Conservation (phyloP, 306 rosid species). For the Dalbergia oliveri region DNA sequence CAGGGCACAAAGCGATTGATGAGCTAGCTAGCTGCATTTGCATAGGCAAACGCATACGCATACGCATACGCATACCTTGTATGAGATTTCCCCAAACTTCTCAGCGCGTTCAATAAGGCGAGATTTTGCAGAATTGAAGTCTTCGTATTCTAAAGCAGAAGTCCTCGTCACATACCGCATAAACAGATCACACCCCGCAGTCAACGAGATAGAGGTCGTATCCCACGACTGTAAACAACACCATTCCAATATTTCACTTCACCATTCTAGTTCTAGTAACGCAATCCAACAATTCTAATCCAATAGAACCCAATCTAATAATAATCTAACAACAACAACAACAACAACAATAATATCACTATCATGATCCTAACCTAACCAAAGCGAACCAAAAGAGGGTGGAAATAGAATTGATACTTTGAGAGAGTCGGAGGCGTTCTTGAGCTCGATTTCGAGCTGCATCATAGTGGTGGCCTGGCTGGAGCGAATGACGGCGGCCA, state of each 20-base stretch:
- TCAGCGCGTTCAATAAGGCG: conserved; percentile 93
- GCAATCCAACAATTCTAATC: not conserved
- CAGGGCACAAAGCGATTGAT: not conserved
- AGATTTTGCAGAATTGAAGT: conserved; percentile 80
- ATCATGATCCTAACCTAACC: too few species aligned
- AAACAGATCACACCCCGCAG: conserved; percentile 92
- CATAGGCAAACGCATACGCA: too few species aligned
- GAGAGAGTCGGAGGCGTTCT: conserved; percentile 84
- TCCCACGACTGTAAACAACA: conserved; percentile 71
- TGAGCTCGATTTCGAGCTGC: conserved; percentile 89
- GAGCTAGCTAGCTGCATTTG: not conserved
- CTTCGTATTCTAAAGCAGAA: conserved; percentile 89
- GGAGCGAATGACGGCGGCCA: conserved; percentile 79
- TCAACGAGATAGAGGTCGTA: conserved; percentile 86
- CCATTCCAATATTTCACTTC: not conserved
- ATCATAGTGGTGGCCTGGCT: conserved; percentile 84
- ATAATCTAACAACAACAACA: too few species aligned
- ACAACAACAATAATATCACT: not conserved
- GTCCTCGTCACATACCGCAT: conserved; percentile 91
- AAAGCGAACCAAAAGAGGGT: not conserved
- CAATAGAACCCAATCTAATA: not conserved
- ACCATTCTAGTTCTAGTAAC: not conserved
- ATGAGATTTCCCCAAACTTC: conserved; percentile 89
- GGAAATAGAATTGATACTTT: conserved; percentile 51
- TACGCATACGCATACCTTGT: conserved; percentile 57